A percentile compares a stretch with the other conserved stretches of the same genome.
phyloP scores from a whole-genome alignment of 2,329 filamentous ascomycete genomes.

The Emmonsiellopsis sp. region DNA sequence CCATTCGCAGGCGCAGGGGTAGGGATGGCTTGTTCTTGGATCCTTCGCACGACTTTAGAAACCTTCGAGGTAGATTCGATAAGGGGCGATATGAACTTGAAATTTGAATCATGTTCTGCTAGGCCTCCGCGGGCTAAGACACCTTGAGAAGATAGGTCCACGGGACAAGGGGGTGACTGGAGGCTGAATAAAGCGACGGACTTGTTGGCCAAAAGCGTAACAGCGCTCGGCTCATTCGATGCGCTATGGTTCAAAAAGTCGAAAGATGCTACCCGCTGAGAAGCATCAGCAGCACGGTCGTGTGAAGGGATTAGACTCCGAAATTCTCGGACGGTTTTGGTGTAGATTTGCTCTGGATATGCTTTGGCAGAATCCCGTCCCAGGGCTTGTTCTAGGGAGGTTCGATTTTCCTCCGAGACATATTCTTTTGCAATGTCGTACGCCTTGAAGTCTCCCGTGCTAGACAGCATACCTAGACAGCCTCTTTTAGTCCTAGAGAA shows the following conservation, averaged over 20 bases:
- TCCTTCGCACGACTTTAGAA: slow-evolving; percentile 20
- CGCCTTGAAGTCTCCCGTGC: slow-evolving; percentile 49
- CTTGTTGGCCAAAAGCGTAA: slow-evolving; percentile 45
- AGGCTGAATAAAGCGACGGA: slow-evolving; percentile 41
- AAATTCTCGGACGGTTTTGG: slow-evolving; percentile 37
- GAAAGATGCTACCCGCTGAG: slow-evolving; percentile 47
- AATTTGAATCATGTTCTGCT: slow-evolving; percentile 18
- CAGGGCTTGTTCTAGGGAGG: slow-evolving; percentile 30
- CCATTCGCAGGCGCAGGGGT: slow-evolving; percentile 4
- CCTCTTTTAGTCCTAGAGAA: slow-evolving; percentile 51
- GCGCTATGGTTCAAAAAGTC: slow-evolving; percentile 47
- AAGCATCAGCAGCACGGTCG: slow-evolving; percentile 33
- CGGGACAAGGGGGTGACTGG: slow-evolving; percentile 30
- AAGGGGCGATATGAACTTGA: slow-evolving; percentile 23
- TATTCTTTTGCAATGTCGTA: slow-evolving; percentile 47
- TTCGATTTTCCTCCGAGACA: slow-evolving; percentile 27
- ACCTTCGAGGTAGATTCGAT: slow-evolving; percentile 18
- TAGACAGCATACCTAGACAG: slow-evolving; percentile 50
- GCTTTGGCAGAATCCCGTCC: slow-evolving; percentile 30
- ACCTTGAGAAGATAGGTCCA: slow-evolving; percentile 29
- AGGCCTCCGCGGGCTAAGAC: slow-evolving; percentile 22
- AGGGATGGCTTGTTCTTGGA: slow-evolving; percentile 15
- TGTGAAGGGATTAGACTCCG: slow-evolving; percentile 37
- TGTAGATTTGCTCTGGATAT: slow-evolving; percentile 36
- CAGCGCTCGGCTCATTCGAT: slow-evolving; percentile 40